Percentiles rank a stretch among this genome's conserved stretches.
phyloP scores from a whole-genome alignment of 2,329 filamentous ascomycete genomes.

The Pseudopithomyces maydicus region DNA sequence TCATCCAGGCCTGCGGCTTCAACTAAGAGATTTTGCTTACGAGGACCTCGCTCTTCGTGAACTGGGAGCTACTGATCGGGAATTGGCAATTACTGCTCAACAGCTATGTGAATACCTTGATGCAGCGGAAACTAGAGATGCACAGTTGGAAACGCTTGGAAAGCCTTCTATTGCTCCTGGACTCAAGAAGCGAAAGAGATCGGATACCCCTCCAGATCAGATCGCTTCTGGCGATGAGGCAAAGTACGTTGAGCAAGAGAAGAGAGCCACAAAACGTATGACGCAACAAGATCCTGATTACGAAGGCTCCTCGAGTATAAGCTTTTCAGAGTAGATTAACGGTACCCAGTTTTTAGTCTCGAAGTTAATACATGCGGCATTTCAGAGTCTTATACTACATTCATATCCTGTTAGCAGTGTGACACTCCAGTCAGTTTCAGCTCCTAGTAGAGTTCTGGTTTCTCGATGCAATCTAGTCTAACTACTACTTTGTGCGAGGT shows the following conservation, averaged over 20 bases:
- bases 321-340: not conserved
- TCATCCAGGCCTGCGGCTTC: conserved; percentile 17
- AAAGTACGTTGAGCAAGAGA: conserved; percentile 13
- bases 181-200: conserved; percentile 15
- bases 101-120: conserved; percentile 19
- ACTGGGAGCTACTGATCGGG: conserved; percentile 11
- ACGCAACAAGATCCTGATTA: conserved; percentile 16
- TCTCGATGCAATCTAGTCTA: too few species aligned
- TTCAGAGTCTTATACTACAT: too few species aligned
- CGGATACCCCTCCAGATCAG: conserved; percentile 21
- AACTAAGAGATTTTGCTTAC: conserved; percentile 20
- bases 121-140: conserved; percentile 4
- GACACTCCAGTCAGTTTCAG: too few species aligned
- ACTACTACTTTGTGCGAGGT: too few species aligned
- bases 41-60: conserved; percentile 18
- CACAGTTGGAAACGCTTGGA: not conserved
- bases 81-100: conserved; percentile 11
- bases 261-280: conserved; percentile 20
- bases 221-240: conserved; percentile 15
- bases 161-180: conserved; percentile 7
- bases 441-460: too few species aligned
- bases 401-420: too few species aligned
- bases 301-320: not conserved
- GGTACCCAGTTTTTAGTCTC: too few species aligned
- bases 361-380: too few species aligned